Evolutionary conservation across 1,139 yeast species (phyloP), one percentile per base, ranked within the genome.

Genomic region (Geotrichum reessii): DNA sequence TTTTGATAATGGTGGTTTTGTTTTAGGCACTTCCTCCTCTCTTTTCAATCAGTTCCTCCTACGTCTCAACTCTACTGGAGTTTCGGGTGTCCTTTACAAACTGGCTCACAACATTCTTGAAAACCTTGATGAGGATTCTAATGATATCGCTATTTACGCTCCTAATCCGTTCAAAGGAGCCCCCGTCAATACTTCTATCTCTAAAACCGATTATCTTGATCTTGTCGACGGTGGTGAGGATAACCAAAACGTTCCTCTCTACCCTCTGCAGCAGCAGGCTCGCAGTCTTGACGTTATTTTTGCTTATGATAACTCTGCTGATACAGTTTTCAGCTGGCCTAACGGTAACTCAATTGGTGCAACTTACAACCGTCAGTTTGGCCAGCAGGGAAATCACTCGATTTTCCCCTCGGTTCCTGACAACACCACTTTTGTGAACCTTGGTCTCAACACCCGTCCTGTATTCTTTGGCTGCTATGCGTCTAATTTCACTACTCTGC

Each of bases 181-280:
- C 2, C 24, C 37, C 12, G 40, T 62, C 50, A 59, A 69, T 70
- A 44, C 68, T 65, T 14, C 55, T 58, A 66, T 56, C 69, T 71
- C 66, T 11, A 63, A 70, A 7, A 66, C 73, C 40, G 77, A 79
- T 5, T 74, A 81, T 3, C 76, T 91, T 50, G 81, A 74, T 67
- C 77, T 90, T 61, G 92, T 85, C n/a, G 97, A 91, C 69, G 97
- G 97, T 61, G 96, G 97, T 64, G 92, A 86, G 71, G 96, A 88
- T 73, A 73, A 72, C 14, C 93, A 90, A 70, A 87, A 86, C 65
- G 78, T 91, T 33, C 97, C 97, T 9, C 74, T 89, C 52, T 77
- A 81, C 61, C 97, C 97, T 24, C 76, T 90, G 65, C 71, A 90
- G 53, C 93, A 86, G 71, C 80, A 82, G 11, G 80, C 79, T 52